phyloP scores from a whole-genome alignment of 2,329 filamentous ascomycete species.

The Chrysosporium keratinophilum region DNA sequence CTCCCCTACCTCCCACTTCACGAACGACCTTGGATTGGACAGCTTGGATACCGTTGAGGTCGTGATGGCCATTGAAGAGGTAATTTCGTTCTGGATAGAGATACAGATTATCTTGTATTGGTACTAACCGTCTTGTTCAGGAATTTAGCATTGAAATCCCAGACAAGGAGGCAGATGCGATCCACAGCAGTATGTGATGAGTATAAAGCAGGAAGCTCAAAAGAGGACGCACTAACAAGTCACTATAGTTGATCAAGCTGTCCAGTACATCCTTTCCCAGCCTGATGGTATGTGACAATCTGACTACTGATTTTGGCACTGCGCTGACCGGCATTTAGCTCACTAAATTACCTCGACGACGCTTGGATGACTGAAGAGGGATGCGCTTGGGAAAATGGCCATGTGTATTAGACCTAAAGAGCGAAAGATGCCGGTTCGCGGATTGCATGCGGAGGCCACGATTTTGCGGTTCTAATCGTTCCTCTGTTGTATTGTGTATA shows the following conservation, averaged over 20 bases:
- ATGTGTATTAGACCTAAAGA: slow-evolving; percentile 7
- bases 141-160: slow-evolving; percentile 92
- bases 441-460: slow-evolving; percentile 1
- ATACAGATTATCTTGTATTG: slow-evolving; percentile 12
- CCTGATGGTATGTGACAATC: slow-evolving; percentile 64
- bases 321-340: slow-evolving; percentile 19
- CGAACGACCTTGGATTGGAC: slow-evolving; percentile 94
- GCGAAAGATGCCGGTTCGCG: neutral
- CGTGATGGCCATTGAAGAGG: slow-evolving; percentile 99
- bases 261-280: slow-evolving; percentile 86
- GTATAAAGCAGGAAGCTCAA: neutral
- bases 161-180: slow-evolving; percentile 89
- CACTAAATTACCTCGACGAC: slow-evolving; percentile 13
- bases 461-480: slow-evolving; percentile 18
- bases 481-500: slow-evolving; percentile 34
- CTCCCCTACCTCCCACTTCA: slow-evolving; percentile 73
- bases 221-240: neutral
- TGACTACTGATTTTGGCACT: slow-evolving; percentile 19
- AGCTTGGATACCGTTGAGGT: slow-evolving; percentile 98
- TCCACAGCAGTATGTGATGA: slow-evolving; percentile 70
- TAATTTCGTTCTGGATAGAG: slow-evolving; percentile 29
- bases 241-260: slow-evolving; percentile 72
- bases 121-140: slow-evolving; percentile 31
- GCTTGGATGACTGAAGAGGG: neutral
- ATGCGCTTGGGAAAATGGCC: neutral